Conservation (phyloP, 2,329 filamentous ascomycete genomes). For the Aspergillus terreus region DNA sequence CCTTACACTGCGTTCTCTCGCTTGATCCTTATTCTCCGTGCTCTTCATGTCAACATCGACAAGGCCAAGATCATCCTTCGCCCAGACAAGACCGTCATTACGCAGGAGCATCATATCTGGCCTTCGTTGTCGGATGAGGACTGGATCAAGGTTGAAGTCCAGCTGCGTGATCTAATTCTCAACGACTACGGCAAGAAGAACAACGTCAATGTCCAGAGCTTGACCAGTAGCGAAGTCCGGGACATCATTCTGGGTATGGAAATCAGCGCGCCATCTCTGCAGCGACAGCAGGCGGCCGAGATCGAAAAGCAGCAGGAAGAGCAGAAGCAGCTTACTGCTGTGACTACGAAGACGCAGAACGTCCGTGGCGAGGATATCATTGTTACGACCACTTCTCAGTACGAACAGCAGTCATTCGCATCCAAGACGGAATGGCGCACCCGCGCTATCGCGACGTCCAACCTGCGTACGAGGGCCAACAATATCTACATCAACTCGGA, state of each 20-base stretch:
- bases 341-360: constrained; percentile 98
- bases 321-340: constrained; percentile 91
- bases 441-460: constrained; percentile 91
- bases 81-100: constrained; percentile 97
- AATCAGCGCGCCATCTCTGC: constrained; percentile 95
- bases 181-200: constrained; percentile 99
- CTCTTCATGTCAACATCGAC: constrained; percentile 94
- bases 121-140: constrained; percentile 90
- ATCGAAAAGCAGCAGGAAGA: constrained; percentile 99
- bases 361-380: constrained; percentile 96
- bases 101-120: constrained; percentile 98
- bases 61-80: constrained; percentile 95
- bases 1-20: constrained; percentile 98
- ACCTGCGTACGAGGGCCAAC: constrained; percentile 87
- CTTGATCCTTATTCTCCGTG: constrained; percentile 86
- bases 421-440: constrained; percentile 99
- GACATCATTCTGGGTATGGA: constrained; percentile 99
- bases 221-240: constrained; percentile 94
- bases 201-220: constrained; percentile 95
- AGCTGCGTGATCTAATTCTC: constrained; percentile 88
- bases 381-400: constrained; percentile 95
- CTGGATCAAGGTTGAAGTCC: constrained; percentile 99
- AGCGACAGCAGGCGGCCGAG: constrained; percentile 95
- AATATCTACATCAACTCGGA: constrained; percentile 99
- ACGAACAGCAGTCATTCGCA: constrained; percentile 94